These are phyloP conservation scores for Salvia splendens DNA, from an alignment of 257 asterid species.

Conservation along the genomic window DNA sequence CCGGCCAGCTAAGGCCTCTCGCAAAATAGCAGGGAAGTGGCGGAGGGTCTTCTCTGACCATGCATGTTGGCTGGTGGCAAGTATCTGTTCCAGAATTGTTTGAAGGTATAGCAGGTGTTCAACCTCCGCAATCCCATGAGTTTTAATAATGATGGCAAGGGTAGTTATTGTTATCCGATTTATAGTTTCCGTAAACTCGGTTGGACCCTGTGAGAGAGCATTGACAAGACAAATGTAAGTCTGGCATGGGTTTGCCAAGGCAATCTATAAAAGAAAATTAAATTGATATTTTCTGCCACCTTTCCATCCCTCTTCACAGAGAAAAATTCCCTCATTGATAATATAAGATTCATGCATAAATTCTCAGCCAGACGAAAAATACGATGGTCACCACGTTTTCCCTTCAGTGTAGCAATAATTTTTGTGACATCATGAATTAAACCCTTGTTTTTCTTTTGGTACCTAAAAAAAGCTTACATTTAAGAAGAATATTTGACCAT, in stretches of 20 bases:
- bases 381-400: constrained; percentile 98
- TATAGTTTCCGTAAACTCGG: constrained; percentile 93
- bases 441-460: constrained; percentile 93
- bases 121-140: constrained; percentile 95
- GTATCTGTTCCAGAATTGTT: constrained; percentile 91
- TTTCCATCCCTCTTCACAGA: constrained; percentile 92
- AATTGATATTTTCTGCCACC: constrained; percentile 49
- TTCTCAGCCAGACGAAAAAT: constrained; percentile 90
- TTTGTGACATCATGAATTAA: constrained; percentile 88
- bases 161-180: constrained; percentile 79
- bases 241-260: constrained; percentile 25
- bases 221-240: constrained; percentile 36
- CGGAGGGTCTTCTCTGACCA: constrained; percentile 98
- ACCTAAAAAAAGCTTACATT: constrained; percentile 52
- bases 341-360: constrained; percentile 89
- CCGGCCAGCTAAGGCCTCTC: constrained; percentile 85
- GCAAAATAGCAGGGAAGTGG: constrained; percentile 80
- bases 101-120: constrained; percentile 87
- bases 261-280: constrained; percentile 27
- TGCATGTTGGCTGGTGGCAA: constrained; percentile 93
- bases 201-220: constrained; percentile 76
- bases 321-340: constrained; percentile 88
- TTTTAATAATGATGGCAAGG: constrained; percentile 88
- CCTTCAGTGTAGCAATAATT: constrained; percentile 81
- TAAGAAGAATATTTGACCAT: constrained; percentile 12